These are phyloP conservation scores for Tubosaeta sp. DNA, from an alignment of 768 basidiomycete species.

Conservation along the genomic window DNA sequence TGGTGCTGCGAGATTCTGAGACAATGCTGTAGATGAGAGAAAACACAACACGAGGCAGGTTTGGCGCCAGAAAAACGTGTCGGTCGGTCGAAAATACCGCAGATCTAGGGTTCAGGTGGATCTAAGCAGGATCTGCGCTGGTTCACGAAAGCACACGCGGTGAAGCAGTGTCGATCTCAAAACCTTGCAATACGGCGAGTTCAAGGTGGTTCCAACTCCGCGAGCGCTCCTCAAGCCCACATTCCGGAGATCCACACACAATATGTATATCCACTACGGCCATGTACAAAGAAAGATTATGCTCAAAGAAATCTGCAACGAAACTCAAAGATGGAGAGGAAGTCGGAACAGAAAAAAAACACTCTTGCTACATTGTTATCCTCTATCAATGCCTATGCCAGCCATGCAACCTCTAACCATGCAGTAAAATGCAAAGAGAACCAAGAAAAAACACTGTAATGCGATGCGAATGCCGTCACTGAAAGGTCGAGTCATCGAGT, in stretches of 20 bases:
- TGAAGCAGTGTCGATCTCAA: conserved; percentile 11
- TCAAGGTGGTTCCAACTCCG: conserved; percentile 11
- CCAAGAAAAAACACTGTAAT: too few species aligned
- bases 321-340: background rate
- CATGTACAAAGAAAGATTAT: background rate
- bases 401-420: conserved; percentile 12
- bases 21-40: background rate
- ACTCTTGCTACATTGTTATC: conserved; percentile 4
- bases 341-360: background rate
- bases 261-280: background rate
- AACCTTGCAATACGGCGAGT: background rate
- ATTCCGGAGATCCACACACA: background rate
- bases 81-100: background rate
- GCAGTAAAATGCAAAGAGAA: background rate
- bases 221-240: conserved; percentile 1
- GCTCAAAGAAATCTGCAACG: background rate
- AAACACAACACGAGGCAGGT: background rate
- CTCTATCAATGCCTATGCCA: conserved; percentile 4
- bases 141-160: background rate
- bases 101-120: background rate
- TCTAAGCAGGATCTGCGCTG: background rate
- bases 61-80: background rate
- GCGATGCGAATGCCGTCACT: background rate
- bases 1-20: background rate
- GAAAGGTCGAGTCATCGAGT: background rate